These are phyloP conservation scores for Brassica carinata DNA, from an alignment of 345 rosid genomes.

Conservation along the genomic window DNA sequence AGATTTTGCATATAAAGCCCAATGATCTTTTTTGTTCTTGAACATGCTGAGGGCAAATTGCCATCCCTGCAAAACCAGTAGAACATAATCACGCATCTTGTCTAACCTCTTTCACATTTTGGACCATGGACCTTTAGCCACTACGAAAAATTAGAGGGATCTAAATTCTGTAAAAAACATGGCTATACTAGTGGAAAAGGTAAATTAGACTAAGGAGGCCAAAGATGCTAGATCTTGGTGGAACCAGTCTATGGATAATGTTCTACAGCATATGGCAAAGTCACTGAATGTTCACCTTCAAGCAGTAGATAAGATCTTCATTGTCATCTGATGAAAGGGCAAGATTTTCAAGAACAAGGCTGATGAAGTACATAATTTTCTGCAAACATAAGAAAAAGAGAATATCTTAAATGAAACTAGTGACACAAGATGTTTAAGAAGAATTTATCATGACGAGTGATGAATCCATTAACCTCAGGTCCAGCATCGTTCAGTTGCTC, in stretches of 20 bases:
- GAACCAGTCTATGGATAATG: slow-evolving; percentile 9
- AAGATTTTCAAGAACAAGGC: slow-evolving; percentile 88
- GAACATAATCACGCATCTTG: slow-evolving; percentile 29
- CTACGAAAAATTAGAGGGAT: slow-evolving; percentile 1
- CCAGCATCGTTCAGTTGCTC: slow-evolving; percentile 77
- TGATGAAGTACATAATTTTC: slow-evolving; percentile 83
- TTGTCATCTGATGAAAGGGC: slow-evolving; percentile 90
- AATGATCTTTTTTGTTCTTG: slow-evolving; percentile 56
- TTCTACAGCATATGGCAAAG: slow-evolving; percentile 5
- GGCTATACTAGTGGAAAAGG: background rate
- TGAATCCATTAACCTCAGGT: slow-evolving; percentile 66
- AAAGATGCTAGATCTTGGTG: slow-evolving; percentile 6
- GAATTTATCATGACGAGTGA: slow-evolving; percentile 8
- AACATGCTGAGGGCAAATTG: slow-evolving; percentile 63
- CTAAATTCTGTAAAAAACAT: background rate
- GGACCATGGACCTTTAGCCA: slow-evolving; percentile 4
- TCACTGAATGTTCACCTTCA: slow-evolving; percentile 62
- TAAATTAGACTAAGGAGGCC: slow-evolving; percentile 3
- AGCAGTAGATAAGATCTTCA: slow-evolving; percentile 88
- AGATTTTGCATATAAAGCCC: slow-evolving; percentile 96
- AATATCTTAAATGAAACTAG: background rate
- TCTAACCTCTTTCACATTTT: background rate
- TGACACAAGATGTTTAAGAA: slow-evolving; percentile 3
- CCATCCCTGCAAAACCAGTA: slow-evolving; percentile 74
- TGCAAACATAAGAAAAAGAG: slow-evolving; percentile 46